A percentile compares a stretch with the other conserved stretches of the same genome.
phyloP scores from a whole-genome alignment of 257 asterid genomes.

The Plantago elongata region DNA sequence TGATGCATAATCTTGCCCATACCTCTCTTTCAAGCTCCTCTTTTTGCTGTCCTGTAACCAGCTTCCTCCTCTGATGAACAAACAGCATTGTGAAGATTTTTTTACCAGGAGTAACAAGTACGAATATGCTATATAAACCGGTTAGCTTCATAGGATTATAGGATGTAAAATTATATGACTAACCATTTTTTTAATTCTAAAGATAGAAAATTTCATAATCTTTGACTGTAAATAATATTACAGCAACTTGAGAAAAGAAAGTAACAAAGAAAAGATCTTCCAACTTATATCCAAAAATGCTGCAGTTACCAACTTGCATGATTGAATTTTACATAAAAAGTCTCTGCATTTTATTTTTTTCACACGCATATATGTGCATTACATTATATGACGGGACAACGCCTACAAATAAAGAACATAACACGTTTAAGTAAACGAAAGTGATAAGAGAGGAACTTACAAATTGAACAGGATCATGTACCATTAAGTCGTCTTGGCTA shows the following conservation, averaged over 20 bases:
- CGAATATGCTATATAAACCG: too few species aligned
- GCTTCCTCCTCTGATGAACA: conserved; percentile 46
- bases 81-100: background rate
- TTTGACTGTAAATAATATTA: conserved; percentile 5
- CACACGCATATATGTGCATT: background rate
- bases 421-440: background rate
- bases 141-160: too few species aligned
- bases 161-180: too few species aligned
- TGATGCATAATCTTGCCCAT: conserved; percentile 23
- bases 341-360: background rate
- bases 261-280: too few species aligned
- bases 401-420: background rate
- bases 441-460: conserved; percentile 26
- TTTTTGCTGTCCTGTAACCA: conserved; percentile 37
- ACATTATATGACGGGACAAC: background rate
- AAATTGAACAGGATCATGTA: conserved; percentile 21
- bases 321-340: too few species aligned
- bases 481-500: conserved; percentile 13
- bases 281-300: background rate
- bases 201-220: conserved; percentile 1
- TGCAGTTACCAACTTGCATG: background rate
- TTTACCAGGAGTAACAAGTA: too few species aligned
- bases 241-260: background rate
- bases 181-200: background rate
- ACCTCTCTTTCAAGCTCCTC: conserved; percentile 88